phyloP scores from a whole-genome alignment of 805 yeast species.

The Maudiozyma saulgeensis region DNA sequence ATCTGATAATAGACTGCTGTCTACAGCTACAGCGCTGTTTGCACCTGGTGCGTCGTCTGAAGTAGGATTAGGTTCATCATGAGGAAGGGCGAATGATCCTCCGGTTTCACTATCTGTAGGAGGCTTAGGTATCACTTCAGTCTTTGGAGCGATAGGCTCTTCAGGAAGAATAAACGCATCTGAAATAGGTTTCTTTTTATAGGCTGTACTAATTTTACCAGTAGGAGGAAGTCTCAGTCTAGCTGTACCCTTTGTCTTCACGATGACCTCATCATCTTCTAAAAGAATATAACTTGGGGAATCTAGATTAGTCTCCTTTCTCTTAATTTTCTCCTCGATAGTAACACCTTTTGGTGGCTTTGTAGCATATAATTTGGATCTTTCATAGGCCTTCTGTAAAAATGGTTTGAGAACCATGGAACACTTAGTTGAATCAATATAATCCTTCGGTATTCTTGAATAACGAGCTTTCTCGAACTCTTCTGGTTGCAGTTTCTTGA shows the following conservation, averaged over 20 bases:
- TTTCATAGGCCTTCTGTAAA: conserved; percentile 33
- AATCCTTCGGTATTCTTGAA: conserved; percentile 42
- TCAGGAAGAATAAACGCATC: conserved; percentile 46
- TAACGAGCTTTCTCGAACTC: conserved; percentile 53
- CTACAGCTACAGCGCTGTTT: conserved; percentile 1
- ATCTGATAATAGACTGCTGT: conserved; percentile 2
- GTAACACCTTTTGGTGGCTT: conserved; percentile 33
- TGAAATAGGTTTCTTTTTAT: conserved; percentile 55
- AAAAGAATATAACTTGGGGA: conserved; percentile 38
- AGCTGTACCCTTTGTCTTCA: conserved; percentile 55
- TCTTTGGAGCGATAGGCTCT: conserved; percentile 8
- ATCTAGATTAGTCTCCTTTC: conserved; percentile 19
- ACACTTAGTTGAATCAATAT: conserved; percentile 40
- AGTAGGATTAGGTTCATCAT: neutral
- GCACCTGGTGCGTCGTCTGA: neutral
- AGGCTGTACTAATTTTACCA: conserved; percentile 66
- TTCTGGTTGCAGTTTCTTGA: conserved; percentile 47
- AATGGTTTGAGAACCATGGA: conserved; percentile 49
- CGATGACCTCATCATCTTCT: conserved; percentile 81
- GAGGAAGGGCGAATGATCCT: neutral
- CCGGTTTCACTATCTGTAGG: neutral
- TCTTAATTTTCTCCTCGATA: conserved; percentile 24
- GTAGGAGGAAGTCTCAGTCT: conserved; percentile 84
- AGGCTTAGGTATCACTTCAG: neutral
- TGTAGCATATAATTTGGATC: conserved; percentile 35